Conservation (phyloP, 192 early-diverging fungal species). For the Backusella liffmaniae region DNA sequence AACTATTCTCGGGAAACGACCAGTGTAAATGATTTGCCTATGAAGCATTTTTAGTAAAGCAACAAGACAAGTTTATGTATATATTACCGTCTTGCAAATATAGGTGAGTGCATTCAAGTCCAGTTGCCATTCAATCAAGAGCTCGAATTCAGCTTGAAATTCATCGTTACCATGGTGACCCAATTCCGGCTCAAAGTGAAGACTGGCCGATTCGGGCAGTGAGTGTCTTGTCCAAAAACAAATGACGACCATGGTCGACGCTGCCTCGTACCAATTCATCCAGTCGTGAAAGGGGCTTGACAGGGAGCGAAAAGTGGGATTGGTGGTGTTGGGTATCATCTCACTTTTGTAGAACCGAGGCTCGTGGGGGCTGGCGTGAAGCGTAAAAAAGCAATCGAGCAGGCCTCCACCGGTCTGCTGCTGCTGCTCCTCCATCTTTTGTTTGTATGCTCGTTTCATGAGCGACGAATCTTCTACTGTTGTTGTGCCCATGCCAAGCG, state of each 20-base stretch:
- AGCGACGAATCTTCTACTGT: constrained; percentile 26
- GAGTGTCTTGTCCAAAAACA: constrained; percentile 32
- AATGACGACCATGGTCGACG: constrained; percentile 14
- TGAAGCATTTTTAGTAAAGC: too few species aligned
- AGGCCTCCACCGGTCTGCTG: constrained; percentile 22
- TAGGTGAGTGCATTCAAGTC: constrained; percentile 41
- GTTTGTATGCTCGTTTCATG: constrained; percentile 19
- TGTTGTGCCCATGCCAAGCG: constrained; percentile 2
- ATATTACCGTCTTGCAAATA: constrained; percentile 42
- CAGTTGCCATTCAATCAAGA: constrained; percentile 49
- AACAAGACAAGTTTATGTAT: too few species aligned
- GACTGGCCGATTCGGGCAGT: constrained; percentile 20
- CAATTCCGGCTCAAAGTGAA: constrained; percentile 7
- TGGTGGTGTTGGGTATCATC: constrained; percentile 35
- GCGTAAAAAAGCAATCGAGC: constrained; percentile 43
- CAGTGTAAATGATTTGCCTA: background rate
- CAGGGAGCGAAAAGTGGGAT: constrained; percentile 32
- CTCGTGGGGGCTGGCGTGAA: constrained; percentile 34
- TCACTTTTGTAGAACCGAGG: constrained; percentile 32
- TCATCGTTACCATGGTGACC: background rate
- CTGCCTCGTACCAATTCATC: constrained; percentile 24
- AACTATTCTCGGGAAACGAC: constrained; percentile 42
- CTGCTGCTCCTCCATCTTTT: background rate
- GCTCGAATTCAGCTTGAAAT: constrained; percentile 13
- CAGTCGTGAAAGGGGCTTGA: constrained; percentile 2